Evolutionary conservation across 108 stramenopile species (phyloP), one percentile per base, ranked within the genome.

Genomic region (Licmophora abbreviata): DNA sequence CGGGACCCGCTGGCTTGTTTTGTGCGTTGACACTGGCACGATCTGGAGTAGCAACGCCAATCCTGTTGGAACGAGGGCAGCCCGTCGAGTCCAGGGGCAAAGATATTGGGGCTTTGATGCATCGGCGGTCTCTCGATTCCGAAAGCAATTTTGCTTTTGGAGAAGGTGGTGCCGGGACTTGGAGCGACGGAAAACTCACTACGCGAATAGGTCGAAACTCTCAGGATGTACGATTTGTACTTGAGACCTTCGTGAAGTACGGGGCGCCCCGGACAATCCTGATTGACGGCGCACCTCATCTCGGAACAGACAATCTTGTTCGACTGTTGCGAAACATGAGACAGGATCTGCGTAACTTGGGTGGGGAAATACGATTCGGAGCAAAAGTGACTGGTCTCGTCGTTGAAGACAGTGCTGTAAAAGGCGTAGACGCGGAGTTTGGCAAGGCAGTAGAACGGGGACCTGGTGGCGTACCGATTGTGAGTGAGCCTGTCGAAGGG

Each of bases 151-250:
- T 95, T 68, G 77, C 81, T 30, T 97, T 90, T 58, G 95, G 95
- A 1, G 95, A 97, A 66, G 95, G 95, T 32, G 95, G 95, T 28
- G 95, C 95, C 29, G 95, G 95, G 15, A 96, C 95, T 0, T 96
- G 93, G 93, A 83, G 80, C 44, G 95, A 97, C 64, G 95, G 95
- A 12, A 97, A 97, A 43, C 79, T 97, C 1, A 97, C 95, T 11
- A 97, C 95, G 14, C 59, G 95, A 15, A 93, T 92, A 42, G 94
- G 94, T 28, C 61, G 83, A 33, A 95, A 95, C 54, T 66, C 67
- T n/a, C 71, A 70, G n/a, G 58, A 54, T 23, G 90, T 92, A 2
- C 71, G 94, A 17, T 69, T 40, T 54, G 89, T 94, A 0, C 59
- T 96, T 41, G 73, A 85, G 51, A 81, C 74, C 5, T 63, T 96